Conservation (phyloP, 306 rosid species). For the Cucumis hystrix region DNA sequence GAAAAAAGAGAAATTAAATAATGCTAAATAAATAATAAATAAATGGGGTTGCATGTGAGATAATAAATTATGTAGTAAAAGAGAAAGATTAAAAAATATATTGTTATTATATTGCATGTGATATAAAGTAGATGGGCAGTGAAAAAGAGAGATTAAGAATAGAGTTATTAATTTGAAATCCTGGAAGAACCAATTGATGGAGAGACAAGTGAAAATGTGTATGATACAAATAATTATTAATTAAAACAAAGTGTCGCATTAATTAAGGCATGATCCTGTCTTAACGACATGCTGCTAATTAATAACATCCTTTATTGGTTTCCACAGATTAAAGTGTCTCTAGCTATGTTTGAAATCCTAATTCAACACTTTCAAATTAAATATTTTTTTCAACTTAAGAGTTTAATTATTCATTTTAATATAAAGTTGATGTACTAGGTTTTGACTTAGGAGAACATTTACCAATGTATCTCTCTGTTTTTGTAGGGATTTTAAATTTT, state of each 20-base stretch:
- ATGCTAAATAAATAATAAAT: no score
- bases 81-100: background rate
- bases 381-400: background rate
- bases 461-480: background rate
- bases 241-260: background rate
- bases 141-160: background rate
- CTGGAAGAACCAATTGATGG: background rate
- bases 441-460: background rate
- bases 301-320: slow-evolving; percentile 3
- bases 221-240: background rate
- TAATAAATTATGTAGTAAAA: background rate
- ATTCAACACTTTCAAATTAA: background rate
- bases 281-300: background rate
- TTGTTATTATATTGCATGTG: background rate
- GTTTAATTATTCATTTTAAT: background rate
- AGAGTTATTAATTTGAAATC: background rate
- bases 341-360: background rate
- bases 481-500: background rate
- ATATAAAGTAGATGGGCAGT: background rate
- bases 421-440: background rate
- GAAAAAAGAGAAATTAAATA: background rate
- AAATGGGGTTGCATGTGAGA: background rate
- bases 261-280: slow-evolving; percentile 8
- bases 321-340: background rate
- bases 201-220: background rate